Evolutionary conservation across 441 rosid species (phyloP).

Genomic region (Geranium incanum): DNA sequence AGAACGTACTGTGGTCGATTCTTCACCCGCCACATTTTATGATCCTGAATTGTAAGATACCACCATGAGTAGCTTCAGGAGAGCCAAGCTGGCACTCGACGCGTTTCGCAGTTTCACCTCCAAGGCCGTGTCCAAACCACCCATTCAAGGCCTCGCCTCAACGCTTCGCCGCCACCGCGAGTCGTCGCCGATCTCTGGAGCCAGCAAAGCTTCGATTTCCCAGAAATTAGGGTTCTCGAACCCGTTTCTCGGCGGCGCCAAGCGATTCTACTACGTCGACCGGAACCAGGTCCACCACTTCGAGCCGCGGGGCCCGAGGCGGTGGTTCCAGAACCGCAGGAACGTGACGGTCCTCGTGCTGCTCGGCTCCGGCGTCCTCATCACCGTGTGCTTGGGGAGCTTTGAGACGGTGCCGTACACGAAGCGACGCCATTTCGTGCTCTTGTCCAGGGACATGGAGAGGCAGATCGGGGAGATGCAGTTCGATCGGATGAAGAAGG

Average conservation of each 20-base stretch:
- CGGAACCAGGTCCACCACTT: slow-evolving; percentile 57
- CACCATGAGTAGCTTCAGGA: slow-evolving; percentile 40
- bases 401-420: slow-evolving; percentile 85
- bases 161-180: slow-evolving; percentile 23
- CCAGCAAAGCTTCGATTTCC: slow-evolving; percentile 25
- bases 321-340: slow-evolving; percentile 67
- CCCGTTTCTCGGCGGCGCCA: slow-evolving; percentile 30
- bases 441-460: slow-evolving; percentile 61
- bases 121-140: slow-evolving; percentile 26
- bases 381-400: slow-evolving; percentile 60
- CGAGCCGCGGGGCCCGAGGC: slow-evolving; percentile 56
- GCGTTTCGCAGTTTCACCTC: slow-evolving; percentile 40
- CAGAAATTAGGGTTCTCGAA: slow-evolving; percentile 30
- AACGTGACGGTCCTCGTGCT: slow-evolving; percentile 39
- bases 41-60: background rate
- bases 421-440: slow-evolving; percentile 71
- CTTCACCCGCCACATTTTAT: too few species aligned
- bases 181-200: slow-evolving; percentile 21
- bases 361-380: slow-evolving; percentile 49
- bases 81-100: slow-evolving; percentile 39
- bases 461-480: slow-evolving; percentile 55
- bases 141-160: slow-evolving; percentile 27
- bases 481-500: slow-evolving; percentile 49
- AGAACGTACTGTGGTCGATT: too few species aligned
- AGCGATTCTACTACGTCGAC: slow-evolving; percentile 68